Conservation (phyloP, 1,284 basidiomycete genomes). For the Volvariella volvacea region DNA sequence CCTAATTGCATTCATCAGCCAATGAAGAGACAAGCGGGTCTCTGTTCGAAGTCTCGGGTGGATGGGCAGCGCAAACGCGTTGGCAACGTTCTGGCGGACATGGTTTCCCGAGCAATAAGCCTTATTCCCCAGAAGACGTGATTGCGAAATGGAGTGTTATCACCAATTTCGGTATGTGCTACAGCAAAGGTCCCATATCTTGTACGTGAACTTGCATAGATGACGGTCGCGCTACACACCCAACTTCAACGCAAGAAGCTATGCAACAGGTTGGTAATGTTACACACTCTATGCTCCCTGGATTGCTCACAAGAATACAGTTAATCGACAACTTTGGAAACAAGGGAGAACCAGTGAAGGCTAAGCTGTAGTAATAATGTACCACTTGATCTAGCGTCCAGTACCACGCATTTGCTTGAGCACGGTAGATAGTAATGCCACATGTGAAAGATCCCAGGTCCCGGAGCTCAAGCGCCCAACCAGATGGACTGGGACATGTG, state of each 20-base stretch:
- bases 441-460: no score
- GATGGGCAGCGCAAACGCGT: constrained; percentile 88
- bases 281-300: neutral
- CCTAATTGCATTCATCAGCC: no score
- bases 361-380: constrained; percentile 41
- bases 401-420: neutral
- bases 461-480: no score
- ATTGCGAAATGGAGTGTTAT: constrained; percentile 75
- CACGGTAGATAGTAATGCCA: no score
- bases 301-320: constrained; percentile 20
- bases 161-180: constrained; percentile 74
- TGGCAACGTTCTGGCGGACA: constrained; percentile 91
- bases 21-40: constrained; percentile 73
- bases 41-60: constrained; percentile 88
- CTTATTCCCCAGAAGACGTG: constrained; percentile 75
- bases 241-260: constrained; percentile 64
- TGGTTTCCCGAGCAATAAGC: constrained; percentile 77
- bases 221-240: constrained; percentile 77
- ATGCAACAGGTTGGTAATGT: constrained; percentile 50
- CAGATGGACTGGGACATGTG: no score
- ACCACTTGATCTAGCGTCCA: no score
- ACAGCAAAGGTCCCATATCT: constrained; percentile 3
- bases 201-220: constrained; percentile 27
- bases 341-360: constrained; percentile 35
- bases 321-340: constrained; percentile 82